A percentile compares a stretch with the other conserved stretches of the same genome.
phyloP scores from a whole-genome alignment of 2,329 filamentous ascomycete genomes.

The Hypoxylon sp. region DNA sequence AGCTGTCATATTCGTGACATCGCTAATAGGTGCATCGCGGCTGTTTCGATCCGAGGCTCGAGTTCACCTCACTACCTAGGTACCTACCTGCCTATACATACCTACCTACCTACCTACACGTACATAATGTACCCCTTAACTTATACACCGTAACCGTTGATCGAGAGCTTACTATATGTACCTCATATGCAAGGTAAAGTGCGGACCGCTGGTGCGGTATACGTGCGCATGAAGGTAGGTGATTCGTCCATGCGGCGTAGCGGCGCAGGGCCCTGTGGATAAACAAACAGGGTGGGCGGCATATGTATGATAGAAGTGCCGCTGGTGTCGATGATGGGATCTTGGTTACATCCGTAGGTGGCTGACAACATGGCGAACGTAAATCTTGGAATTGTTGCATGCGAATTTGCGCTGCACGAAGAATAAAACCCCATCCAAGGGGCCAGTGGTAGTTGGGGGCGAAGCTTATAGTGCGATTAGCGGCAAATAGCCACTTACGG shows the following conservation, averaged over 20 bases:
- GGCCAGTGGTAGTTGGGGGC: conserved; percentile 31
- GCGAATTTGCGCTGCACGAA: conserved; percentile 15
- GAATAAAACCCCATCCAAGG: background rate
- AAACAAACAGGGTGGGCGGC: conserved; percentile 26
- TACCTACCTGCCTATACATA: background rate
- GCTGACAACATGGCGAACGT: conserved; percentile 28
- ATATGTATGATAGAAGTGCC: conserved; percentile 33
- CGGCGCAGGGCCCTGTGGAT: conserved; percentile 27
- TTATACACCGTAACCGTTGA: background rate
- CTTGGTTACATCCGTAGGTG: conserved; percentile 45
- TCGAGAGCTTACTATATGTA: conserved; percentile 9
- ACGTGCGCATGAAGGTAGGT: background rate
- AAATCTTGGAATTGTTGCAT: conserved; percentile 27
- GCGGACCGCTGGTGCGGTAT: conserved; percentile 25
- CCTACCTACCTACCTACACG: background rate
- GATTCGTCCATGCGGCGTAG: conserved; percentile 26
- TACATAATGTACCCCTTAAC: background rate
- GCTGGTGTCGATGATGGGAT: conserved; percentile 27
- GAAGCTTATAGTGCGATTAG: conserved; percentile 22
- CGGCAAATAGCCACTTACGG: conserved; percentile 12
- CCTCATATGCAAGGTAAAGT: background rate
- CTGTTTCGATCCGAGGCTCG: conserved; percentile 17
- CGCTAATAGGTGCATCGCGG: conserved; percentile 7
- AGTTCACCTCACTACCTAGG: background rate
- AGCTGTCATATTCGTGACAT: conserved; percentile 28